Conservation (phyloP, 1,284 basidiomycete genomes). For the Moniliophthora roreri region DNA sequence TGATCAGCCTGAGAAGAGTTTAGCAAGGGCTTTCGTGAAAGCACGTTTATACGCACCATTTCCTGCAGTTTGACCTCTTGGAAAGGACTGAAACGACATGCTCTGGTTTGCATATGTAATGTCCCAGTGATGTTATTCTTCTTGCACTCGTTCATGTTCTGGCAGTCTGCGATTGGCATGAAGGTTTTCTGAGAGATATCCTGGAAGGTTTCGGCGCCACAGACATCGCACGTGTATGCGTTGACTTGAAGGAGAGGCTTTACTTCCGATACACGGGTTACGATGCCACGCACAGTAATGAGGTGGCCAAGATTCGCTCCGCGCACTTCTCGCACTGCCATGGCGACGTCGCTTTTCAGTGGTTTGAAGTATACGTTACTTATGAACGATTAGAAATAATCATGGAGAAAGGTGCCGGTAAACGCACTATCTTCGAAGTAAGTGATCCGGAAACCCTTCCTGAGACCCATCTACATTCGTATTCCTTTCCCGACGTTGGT, state of each 20-base stretch:
- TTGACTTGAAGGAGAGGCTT: slow-evolving; percentile 97
- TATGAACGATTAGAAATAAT: slow-evolving; percentile 20
- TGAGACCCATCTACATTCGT: slow-evolving; percentile 68
- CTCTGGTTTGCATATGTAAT: slow-evolving; percentile 98
- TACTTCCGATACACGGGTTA: slow-evolving; percentile 98
- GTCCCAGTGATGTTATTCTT: slow-evolving; percentile 89
- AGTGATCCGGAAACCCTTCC: slow-evolving; percentile 83
- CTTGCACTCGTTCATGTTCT: slow-evolving; percentile 78
- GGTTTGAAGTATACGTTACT: slow-evolving; percentile 96
- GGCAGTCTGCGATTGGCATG: slow-evolving; percentile 86
- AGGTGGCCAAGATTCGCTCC: slow-evolving; percentile 86
- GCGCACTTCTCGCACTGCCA: slow-evolving; percentile 92
- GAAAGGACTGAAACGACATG: slow-evolving; percentile 96
- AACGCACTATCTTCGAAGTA: slow-evolving; percentile 93
- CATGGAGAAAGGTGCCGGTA: not conserved
- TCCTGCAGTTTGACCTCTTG: slow-evolving; percentile 99
- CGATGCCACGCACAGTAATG: slow-evolving; percentile 96
- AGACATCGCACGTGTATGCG: slow-evolving; percentile 98
- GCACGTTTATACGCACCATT: slow-evolving; percentile 63
- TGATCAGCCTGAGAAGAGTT: slow-evolving; percentile 79
- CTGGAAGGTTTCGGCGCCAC: slow-evolving; percentile 98
- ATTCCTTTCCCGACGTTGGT: slow-evolving; percentile 90
- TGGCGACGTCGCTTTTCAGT: slow-evolving; percentile 64
- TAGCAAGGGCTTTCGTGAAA: slow-evolving; percentile 14
- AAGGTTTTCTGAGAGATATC: slow-evolving; percentile 95